phyloP scores from a whole-genome alignment of 192 early-diverging fungal species.

The Thamnidium elegans region DNA sequence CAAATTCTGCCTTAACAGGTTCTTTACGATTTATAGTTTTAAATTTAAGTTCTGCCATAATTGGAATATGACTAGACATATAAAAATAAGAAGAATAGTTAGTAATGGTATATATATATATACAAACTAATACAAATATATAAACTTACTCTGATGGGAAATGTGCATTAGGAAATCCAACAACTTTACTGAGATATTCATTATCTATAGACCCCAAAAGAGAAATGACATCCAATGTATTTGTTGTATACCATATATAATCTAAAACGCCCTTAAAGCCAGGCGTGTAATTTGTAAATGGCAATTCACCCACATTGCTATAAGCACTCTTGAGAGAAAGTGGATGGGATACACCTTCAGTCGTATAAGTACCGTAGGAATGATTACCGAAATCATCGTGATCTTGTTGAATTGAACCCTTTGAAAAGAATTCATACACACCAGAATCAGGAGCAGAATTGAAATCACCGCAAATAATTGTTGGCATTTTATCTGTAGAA shows the following conservation, averaged over 20 bases:
- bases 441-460: conserved; percentile 89
- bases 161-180: conserved; percentile 94
- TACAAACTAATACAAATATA: not conserved
- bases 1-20: conserved; percentile 31
- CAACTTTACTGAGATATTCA: conserved; percentile 69
- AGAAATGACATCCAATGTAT: conserved; percentile 72
- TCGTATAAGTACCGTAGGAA: conserved; percentile 83
- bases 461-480: conserved; percentile 91
- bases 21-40: conserved; percentile 30
- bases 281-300: conserved; percentile 94
- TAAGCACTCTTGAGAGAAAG: conserved; percentile 84
- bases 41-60: conserved; percentile 74
- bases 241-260: conserved; percentile 89
- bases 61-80: conserved; percentile 55
- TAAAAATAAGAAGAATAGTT: not conserved
- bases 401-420: conserved; percentile 71
- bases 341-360: conserved; percentile 78
- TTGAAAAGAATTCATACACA: conserved; percentile 86
- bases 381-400: conserved; percentile 82
- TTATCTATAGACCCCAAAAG: conserved; percentile 80
- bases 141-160: conserved; percentile 67
- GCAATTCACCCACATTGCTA: conserved; percentile 65
- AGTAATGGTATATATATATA: not conserved
- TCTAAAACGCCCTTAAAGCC: conserved; percentile 85
- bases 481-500: conserved; percentile 46